These are phyloP conservation scores for Fusarium marasasianum DNA, from an alignment of 2,329 filamentous ascomycete species.

Conservation along the genomic window DNA sequence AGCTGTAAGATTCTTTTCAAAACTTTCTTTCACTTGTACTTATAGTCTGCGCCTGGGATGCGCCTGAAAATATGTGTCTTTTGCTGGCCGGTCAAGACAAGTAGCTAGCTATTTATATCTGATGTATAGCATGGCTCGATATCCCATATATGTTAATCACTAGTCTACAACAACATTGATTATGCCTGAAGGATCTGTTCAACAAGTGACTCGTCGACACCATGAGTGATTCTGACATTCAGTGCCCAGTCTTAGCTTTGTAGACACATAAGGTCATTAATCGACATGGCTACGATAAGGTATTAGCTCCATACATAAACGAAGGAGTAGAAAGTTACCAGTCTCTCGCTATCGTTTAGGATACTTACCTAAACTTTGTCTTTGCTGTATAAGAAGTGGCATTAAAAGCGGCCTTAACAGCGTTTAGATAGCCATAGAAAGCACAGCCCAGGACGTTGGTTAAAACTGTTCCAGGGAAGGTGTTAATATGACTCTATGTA, in stretches of 20 bases:
- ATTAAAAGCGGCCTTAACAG: neutral
- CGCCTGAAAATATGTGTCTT: neutral
- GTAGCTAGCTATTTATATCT: neutral
- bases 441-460: rapidly evolving
- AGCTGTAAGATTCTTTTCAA: no score
- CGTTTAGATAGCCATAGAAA: no score
- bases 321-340: rapidly evolving
- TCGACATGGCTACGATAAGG: neutral
- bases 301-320: rapidly evolving
- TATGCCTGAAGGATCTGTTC: rapidly evolving
- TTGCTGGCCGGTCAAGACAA: neutral
- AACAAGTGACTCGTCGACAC: neutral
- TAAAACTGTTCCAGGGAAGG: neutral
- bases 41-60: neutral
- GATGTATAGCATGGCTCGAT: rapidly evolving
- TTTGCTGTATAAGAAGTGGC: neutral
- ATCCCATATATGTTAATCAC: rapidly evolving
- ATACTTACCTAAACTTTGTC: rapidly evolving
- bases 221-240: rapidly evolving
- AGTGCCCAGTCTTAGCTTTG: no score
- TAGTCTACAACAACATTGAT: neutral
- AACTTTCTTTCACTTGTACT: rapidly evolving
- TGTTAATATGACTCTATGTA: no score
- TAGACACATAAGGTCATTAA: rapidly evolving
- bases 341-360: neutral